Evolutionary conservation across 116 monocot genomes (phyloP), one percentile per base, ranked within the genome.

Genomic region (Trichopus zeylanicus): DNA sequence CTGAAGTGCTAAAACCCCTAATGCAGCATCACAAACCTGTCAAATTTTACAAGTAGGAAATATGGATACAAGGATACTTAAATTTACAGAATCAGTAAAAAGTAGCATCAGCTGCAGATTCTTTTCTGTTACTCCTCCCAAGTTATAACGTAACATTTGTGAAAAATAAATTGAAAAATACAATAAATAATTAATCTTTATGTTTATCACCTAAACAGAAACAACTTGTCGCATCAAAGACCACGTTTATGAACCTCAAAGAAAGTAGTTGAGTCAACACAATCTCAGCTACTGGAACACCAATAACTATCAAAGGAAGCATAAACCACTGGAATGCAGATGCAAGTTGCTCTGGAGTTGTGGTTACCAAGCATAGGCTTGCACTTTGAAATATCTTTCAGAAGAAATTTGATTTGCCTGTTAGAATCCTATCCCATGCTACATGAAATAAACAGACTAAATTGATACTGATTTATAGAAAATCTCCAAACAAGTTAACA

Each of bases 281-380:
- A 55, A 90, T 86, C 76, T 95, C 90, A 65, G 87, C 39, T 29
- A 95, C 79, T 24, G 95, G 90, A 60, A 77, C 95, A 32, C 87
- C 81, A 68, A 90, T 53, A 25, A 57, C 34, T 27, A 54, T 59
- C 55, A 95, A 73, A 46, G 90, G 95, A 66, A 37, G 37, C 87
- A 95, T 87, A 69, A 95, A 87, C 95, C 95, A 95, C 63, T 59
- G 32, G 10, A 95, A 57, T 29, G 90, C 95, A 76, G 79, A 86
- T 65, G 81, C 95, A 79, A 95, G 81, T 75, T 90, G 81, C 79
- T 95, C 95, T n/a, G 95, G 95, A 25, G 95, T 81, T 52, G 90
- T 95, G 52, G 95, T 90, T 33, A 87, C 67, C 67, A 95, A 70
- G 70, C 95, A 95, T 31, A 95, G 60, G 69, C 90, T 95, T 53